These are phyloP conservation scores for Furcasterigmium sp. DNA, from an alignment of 2,329 filamentous ascomycete genomes.

Conservation along the genomic window DNA sequence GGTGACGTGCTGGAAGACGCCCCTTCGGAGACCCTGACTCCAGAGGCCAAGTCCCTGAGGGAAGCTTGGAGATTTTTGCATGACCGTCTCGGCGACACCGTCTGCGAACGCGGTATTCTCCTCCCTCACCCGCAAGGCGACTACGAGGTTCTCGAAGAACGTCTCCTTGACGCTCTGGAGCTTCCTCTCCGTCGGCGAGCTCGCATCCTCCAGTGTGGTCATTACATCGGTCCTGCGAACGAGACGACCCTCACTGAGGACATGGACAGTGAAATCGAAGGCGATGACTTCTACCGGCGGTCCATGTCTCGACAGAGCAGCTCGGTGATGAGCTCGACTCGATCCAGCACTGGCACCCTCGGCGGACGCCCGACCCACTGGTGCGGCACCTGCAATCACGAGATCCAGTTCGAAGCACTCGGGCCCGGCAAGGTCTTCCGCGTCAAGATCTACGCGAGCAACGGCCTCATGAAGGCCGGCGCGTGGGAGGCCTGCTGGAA, in stretches of 20 bases:
- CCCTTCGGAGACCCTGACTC: conserved; percentile 32
- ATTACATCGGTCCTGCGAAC: conserved; percentile 63
- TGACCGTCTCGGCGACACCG: conserved; percentile 66
- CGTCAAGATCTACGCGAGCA: conserved; percentile 89
- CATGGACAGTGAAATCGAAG: conserved; percentile 40
- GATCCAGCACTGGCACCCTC: conserved; percentile 3
- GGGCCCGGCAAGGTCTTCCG: conserved; percentile 58
- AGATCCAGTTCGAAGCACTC: conserved; percentile 49
- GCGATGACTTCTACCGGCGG: conserved; percentile 24
- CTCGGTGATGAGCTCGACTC: neutral
- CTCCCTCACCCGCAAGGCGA: conserved; percentile 75
- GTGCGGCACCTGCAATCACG: conserved; percentile 50
- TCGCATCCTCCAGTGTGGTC: conserved; percentile 68
- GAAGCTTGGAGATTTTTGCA: conserved; percentile 63
- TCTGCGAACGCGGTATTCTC: conserved; percentile 68
- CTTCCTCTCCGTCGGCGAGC: conserved; percentile 59
- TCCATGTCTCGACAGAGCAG: conserved; percentile 11
- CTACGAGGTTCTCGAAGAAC: conserved; percentile 54
- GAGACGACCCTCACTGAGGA: conserved; percentile 36
- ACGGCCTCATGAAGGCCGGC: conserved; percentile 85
- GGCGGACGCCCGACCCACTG: conserved; percentile 39
- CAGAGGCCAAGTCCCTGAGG: conserved; percentile 44
- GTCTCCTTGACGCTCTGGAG: conserved; percentile 57
- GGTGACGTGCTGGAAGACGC: conserved; percentile 43
- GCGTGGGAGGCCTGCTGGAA: conserved; percentile 94